phyloP scores from a whole-genome alignment of 148 eudicot species.

The Vaccinium corymbosum region DNA sequence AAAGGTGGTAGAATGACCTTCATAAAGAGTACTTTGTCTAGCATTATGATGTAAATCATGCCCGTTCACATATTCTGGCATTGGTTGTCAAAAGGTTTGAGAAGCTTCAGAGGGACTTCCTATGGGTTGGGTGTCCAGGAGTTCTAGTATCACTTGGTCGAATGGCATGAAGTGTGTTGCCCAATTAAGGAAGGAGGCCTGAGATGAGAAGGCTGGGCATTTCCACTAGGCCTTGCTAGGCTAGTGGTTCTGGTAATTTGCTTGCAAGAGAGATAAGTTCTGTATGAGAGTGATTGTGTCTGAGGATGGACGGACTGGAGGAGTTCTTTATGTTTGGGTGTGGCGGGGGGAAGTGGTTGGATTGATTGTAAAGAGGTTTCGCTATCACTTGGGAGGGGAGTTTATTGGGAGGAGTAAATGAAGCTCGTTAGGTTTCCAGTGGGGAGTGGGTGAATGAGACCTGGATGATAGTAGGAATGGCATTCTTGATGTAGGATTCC shows the following conservation, averaged over 20 bases:
- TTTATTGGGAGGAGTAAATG: neutral
- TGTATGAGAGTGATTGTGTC: neutral
- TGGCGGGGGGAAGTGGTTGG: neutral
- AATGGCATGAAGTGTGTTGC: neutral
- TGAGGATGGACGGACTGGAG: neutral
- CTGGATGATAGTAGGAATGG: neutral
- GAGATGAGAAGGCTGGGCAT: neutral
- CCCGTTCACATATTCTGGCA: neutral
- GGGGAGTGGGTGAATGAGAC: neutral
- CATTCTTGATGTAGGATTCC: neutral
- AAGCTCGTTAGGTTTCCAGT: conserved; percentile 1
- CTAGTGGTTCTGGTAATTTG: neutral
- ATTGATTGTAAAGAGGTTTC: neutral
- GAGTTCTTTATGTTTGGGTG: neutral
- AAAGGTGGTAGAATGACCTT: neutral
- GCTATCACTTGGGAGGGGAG: neutral
- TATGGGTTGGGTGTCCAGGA: neutral
- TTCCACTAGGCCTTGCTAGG: neutral
- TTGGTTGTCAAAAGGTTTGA: neutral
- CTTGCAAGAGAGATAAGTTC: neutral
- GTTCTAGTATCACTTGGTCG: neutral
- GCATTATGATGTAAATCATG: neutral
- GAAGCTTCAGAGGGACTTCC: neutral
- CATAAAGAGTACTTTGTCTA: neutral
- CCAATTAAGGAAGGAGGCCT: neutral